phyloP scores from a whole-genome alignment of 305 asterid species.

The Fraxinus baroniana region DNA sequence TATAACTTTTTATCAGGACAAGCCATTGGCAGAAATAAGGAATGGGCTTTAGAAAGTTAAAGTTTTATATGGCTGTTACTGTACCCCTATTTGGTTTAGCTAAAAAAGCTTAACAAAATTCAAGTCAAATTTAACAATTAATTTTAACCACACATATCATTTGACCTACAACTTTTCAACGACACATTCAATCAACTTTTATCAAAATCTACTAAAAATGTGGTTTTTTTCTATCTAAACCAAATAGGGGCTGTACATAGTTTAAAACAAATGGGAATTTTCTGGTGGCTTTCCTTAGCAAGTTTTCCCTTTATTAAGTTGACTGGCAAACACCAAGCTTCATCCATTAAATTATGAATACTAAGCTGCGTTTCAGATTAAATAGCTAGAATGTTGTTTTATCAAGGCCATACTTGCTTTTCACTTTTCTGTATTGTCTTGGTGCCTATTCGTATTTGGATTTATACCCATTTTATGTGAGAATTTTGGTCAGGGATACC shows the following conservation, averaged over 20 bases:
- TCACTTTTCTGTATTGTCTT: neutral
- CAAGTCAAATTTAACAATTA: neutral
- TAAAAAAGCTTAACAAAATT: neutral
- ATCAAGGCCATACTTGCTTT: neutral
- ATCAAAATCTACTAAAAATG: neutral
- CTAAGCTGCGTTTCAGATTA: neutral
- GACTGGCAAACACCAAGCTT: neutral
- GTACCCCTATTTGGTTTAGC: neutral
- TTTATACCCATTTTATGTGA: neutral
- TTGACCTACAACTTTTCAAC: neutral
- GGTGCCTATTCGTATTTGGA: neutral
- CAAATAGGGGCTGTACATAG: neutral
- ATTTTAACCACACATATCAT: neutral
- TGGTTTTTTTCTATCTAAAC: no score
- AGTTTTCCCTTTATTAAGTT: neutral
- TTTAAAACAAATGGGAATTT: neutral
- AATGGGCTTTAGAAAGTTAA: neutral
- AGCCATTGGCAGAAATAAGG: neutral
- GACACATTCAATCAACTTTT: neutral
- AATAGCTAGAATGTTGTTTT: neutral
- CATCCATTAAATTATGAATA: neutral
- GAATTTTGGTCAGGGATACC: neutral
- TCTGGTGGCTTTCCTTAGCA: neutral
- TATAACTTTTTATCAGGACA: neutral
- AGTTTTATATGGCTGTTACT: neutral